Base-by-base conservation (phyloP, 495 filamentous ascomycete species). In the Astrothelium macrocarpum region DNA sequence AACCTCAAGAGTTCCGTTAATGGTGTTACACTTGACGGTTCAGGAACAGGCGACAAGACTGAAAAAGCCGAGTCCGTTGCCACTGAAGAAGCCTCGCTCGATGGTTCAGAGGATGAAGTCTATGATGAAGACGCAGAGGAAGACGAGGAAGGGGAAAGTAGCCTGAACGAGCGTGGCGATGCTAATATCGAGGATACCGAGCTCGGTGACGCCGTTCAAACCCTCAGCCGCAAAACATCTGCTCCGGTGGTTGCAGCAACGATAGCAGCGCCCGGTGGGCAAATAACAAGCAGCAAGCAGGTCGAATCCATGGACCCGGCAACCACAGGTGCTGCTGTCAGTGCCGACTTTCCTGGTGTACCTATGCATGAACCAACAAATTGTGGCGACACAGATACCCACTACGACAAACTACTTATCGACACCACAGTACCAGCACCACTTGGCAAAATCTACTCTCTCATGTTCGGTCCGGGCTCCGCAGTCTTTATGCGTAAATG, bases 371-470 rank as follows among this genome's bases (percentile, higher is more conserved):
- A 81, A 2, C 87, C 91, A 0, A 96, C 95, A 0, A 86, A 91
- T 45, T 97, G 91, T 71, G 82, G 81, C 1, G 94, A 97, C 67
- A 73, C 75, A 32, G 82, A 81, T 32, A 80, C 80, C 2, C 94
- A 96, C 72, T 96, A 91, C 71, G 88, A 95, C 62, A 92, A 87
- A 71, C 73, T 87, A 12, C 77, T 96, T 56, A 90, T 86, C 43
- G 95, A 99, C 72, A 94, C 96, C 46, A 74, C 87, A 20, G 85
- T 99, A 46, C 80, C 87, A 10, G 94, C 91, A 1, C 95, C 95
- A 2, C 82, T 99, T 1, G 94, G 94, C 53, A 95, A 95, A 71
- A 83, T 97, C 43, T 97, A 96, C 73, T 88, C 82, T 23, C 75
- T 96, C 66, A 79, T 94, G 32, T 97, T 96, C 68, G 94, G 94